These are phyloP conservation scores for Boletus rufocinnamomeus DNA, from an alignment of 768 basidiomycete genomes.

Conservation along the genomic window DNA sequence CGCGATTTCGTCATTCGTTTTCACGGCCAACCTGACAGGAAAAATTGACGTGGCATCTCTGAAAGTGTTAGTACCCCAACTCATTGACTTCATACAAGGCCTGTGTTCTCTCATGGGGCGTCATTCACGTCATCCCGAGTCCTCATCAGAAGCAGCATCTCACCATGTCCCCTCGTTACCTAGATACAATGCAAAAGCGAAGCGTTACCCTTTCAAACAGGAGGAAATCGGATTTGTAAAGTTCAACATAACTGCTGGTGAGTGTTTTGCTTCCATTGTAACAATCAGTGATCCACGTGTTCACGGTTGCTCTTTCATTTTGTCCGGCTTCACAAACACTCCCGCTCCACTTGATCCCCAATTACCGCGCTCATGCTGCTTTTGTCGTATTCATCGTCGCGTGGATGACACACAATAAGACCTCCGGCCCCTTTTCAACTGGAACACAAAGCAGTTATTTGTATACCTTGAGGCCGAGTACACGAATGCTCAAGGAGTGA, in stretches of 20 bases:
- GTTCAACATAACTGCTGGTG: slow-evolving; percentile 82
- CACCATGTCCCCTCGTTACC: slow-evolving; percentile 6
- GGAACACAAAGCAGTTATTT: slow-evolving; percentile 97
- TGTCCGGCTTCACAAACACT: slow-evolving; percentile 8
- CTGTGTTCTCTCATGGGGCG: slow-evolving; percentile 10
- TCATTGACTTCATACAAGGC: not conserved
- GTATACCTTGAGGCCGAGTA: slow-evolving; percentile 87
- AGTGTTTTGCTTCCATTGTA: slow-evolving; percentile 36
- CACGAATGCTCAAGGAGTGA: slow-evolving; percentile 67
- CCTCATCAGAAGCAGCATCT: slow-evolving; percentile 16
- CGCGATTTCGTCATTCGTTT: slow-evolving; percentile 70
- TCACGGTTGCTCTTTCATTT: slow-evolving; percentile 33
- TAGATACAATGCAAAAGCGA: slow-evolving; percentile 51
- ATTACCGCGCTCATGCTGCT: slow-evolving; percentile 18
- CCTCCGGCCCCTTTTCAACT: slow-evolving; percentile 81
- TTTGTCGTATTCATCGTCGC: slow-evolving; percentile 1
- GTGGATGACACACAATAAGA: slow-evolving; percentile 46
- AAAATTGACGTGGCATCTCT: slow-evolving; percentile 60
- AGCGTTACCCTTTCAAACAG: slow-evolving; percentile 57
- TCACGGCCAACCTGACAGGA: slow-evolving; percentile 59
- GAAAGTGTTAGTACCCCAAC: slow-evolving; percentile 66
- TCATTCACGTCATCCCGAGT: slow-evolving; percentile 17
- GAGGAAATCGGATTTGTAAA: slow-evolving; percentile 80
- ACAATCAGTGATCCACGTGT: slow-evolving; percentile 19
- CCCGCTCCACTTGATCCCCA: slow-evolving; percentile 11